These are phyloP conservation scores for Cryptosporidium viatorum DNA, from an alignment of 169 alveolate genomes.

Conservation along the genomic window DNA sequence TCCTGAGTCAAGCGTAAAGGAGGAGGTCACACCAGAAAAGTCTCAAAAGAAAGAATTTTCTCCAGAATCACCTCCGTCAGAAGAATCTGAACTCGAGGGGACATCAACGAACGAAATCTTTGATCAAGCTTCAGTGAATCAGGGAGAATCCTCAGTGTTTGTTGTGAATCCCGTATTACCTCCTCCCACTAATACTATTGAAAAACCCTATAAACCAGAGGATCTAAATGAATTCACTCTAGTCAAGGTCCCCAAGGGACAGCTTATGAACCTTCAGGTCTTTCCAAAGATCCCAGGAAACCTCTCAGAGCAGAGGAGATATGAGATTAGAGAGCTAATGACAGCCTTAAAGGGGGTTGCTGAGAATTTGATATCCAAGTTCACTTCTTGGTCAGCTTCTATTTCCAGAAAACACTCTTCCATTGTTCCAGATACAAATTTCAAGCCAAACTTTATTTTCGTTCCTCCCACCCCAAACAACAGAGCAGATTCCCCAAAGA, in stretches of 20 bases:
- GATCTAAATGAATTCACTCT: slow-evolving; percentile 49
- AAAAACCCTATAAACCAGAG: neutral
- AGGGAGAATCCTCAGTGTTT: neutral
- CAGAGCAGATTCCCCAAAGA: slow-evolving; percentile 44
- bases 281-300: slow-evolving; percentile 18
- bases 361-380: slow-evolving; percentile 1
- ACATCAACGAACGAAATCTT: slow-evolving; percentile 4
- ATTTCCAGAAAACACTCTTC: slow-evolving; percentile 26
- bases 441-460: slow-evolving; percentile 42
- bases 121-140: slow-evolving; percentile 8
- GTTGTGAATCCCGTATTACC: neutral
- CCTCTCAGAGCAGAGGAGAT: slow-evolving; percentile 24
- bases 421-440: slow-evolving; percentile 11
- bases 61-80: neutral
- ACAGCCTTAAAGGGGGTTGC: slow-evolving; percentile 28
- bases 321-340: slow-evolving; percentile 32
- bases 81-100: neutral
- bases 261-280: neutral
- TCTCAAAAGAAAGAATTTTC: neutral
- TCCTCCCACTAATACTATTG: neutral
- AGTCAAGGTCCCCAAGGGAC: slow-evolving; percentile 28
- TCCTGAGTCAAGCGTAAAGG: neutral
- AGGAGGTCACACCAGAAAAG: neutral
- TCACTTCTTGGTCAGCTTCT: slow-evolving; percentile 60
- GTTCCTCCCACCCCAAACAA: slow-evolving; percentile 71